These are phyloP conservation scores for Beauveria scarabaeidicola DNA, from an alignment of 2,329 filamentous ascomycete genomes.

Conservation along the genomic window DNA sequence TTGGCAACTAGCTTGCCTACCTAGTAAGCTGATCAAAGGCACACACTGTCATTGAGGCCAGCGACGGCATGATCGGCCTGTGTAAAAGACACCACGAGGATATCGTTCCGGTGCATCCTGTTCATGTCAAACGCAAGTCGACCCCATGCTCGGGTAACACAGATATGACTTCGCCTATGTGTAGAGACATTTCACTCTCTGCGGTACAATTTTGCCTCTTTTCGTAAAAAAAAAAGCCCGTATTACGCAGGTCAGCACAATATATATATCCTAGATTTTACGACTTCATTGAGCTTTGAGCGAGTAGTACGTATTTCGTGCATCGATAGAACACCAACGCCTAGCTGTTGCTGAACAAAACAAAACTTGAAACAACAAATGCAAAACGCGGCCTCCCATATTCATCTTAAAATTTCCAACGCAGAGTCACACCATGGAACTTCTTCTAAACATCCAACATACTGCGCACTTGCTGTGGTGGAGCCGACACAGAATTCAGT, in stretches of 20 bases:
- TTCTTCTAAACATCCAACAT: slow-evolving; percentile 46
- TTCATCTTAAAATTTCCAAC: background rate
- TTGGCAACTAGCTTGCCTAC: too few relatives aligned
- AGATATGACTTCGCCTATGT: background rate
- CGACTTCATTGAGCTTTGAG: background rate
- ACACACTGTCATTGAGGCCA: background rate
- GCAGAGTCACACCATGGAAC: background rate
- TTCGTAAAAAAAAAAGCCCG: background rate
- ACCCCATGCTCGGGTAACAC: background rate
- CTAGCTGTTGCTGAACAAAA: slow-evolving; percentile 3
- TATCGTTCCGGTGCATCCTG: background rate
- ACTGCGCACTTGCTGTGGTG: slow-evolving; percentile 47
- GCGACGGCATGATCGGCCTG: background rate
- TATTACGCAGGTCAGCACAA: background rate
- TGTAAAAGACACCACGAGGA: background rate
- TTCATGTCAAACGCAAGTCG: background rate
- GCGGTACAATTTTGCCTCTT: background rate
- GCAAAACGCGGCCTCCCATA: background rate
- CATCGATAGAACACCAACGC: background rate
- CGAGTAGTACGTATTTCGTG: background rate
- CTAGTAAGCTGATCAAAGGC: background rate
- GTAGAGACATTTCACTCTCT: background rate
- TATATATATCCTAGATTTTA: background rate
- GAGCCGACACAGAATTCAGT: slow-evolving; percentile 35
- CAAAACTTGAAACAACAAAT: background rate